A percentile compares a stretch with the other conserved stretches of the same genome.
phyloP scores from a whole-genome alignment of 495 filamentous ascomycete genomes.

The Parachaetomium inaequale region DNA sequence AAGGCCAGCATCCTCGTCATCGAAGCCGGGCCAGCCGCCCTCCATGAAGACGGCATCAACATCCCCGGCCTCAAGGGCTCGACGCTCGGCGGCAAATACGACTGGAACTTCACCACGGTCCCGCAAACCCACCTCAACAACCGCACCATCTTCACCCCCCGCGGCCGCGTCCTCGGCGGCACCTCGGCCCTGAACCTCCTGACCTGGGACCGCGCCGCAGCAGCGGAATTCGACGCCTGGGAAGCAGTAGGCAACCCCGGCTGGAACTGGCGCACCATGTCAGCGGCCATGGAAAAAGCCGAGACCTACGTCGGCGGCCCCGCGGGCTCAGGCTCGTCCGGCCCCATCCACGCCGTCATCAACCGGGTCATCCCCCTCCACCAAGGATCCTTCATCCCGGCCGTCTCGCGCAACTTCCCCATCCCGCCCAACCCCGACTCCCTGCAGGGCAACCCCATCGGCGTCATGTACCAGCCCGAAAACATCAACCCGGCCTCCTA shows the following conservation, averaged over 20 bases:
- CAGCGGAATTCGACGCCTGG: conserved; percentile 58
- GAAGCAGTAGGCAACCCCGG: conserved; percentile 49
- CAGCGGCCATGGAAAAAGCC: conserved; percentile 25
- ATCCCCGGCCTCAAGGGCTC: conserved; percentile 38
- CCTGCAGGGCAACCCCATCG: conserved; percentile 37
- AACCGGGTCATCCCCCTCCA: conserved; percentile 34
- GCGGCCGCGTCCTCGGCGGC: conserved; percentile 53
- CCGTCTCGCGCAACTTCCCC: conserved; percentile 30
- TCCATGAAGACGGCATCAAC: conserved; percentile 47
- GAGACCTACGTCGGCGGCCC: not conserved
- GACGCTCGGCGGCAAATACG: conserved; percentile 40
- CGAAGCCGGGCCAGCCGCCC: conserved; percentile 50
- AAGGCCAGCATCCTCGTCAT: conserved; percentile 51
- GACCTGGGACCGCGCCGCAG: conserved; percentile 52
- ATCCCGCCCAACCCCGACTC: conserved; percentile 33
- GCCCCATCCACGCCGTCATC: conserved; percentile 34
- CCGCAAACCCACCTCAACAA: conserved; percentile 41
- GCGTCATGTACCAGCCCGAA: conserved; percentile 38
- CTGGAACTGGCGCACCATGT: conserved; percentile 53
- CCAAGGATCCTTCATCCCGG: conserved; percentile 30
- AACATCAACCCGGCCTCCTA: conserved; percentile 37
- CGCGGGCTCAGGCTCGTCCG: conserved; percentile 15
- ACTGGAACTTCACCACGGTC: conserved; percentile 53
- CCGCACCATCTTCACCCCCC: conserved; percentile 32
- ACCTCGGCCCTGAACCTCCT: conserved; percentile 41